These are phyloP conservation scores for Mortierella sp. DNA, from an alignment of 371 early-diverging fungal species.

Conservation along the genomic window DNA sequence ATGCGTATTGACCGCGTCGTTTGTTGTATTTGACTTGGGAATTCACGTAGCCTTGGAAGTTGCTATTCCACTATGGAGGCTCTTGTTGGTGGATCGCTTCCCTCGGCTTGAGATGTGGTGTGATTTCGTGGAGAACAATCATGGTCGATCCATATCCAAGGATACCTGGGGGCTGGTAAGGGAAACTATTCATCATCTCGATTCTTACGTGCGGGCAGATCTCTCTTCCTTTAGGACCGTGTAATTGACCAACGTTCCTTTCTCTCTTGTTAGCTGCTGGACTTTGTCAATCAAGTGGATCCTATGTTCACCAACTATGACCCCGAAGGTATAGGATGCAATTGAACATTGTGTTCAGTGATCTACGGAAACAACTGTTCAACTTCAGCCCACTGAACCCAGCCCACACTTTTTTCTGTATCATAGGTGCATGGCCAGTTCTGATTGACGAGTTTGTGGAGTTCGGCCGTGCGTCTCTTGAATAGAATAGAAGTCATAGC, in stretches of 20 bases:
- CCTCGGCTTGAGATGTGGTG: constrained; percentile 77
- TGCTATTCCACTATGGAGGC: constrained; percentile 81
- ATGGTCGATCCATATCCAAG: constrained; percentile 81
- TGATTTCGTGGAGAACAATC: constrained; percentile 76
- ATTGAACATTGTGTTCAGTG: too few species aligned
- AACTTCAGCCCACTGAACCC: too few species aligned
- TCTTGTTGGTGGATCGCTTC: constrained; percentile 71
- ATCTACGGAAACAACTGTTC: too few species aligned
- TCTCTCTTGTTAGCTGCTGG: constrained; percentile 68
- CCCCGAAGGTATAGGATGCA: constrained; percentile 64
- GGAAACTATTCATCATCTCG: background rate
- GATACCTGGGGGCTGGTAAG: constrained; percentile 88
- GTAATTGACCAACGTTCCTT: too few species aligned
- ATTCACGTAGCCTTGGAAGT: constrained; percentile 70
- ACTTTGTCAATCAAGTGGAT: constrained; percentile 75
- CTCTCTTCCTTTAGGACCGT: too few species aligned
- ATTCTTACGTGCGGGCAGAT: background rate
- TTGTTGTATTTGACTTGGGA: background rate
- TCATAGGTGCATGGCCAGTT: constrained; percentile 35
- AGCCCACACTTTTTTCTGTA: background rate
- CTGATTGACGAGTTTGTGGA: constrained; percentile 46
- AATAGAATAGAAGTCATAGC: constrained; percentile 19
- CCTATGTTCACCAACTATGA: constrained; percentile 75
- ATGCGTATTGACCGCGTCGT: too few species aligned
- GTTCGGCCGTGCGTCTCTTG: constrained; percentile 40